Base-by-base conservation (phyloP, 2,329 filamentous ascomycete genomes). In the Leptographium lundbergii region DNA sequence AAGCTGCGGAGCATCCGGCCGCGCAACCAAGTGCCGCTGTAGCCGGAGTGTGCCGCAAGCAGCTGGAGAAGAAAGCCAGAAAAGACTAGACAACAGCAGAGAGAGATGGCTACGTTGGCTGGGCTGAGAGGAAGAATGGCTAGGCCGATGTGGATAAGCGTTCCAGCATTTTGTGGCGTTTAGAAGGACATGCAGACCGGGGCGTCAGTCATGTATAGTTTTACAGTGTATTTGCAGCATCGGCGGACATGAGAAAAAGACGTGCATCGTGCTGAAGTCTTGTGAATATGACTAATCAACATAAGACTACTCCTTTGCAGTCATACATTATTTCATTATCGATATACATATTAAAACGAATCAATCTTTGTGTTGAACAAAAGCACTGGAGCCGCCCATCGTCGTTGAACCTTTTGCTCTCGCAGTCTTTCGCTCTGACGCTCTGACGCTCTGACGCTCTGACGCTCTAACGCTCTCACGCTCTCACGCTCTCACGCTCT, bases 1-100 rank as follows among this genome's bases (percentile, higher is more conserved):
- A 66, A 68, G n/a, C 64, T 80, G 22, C 74, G 75, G 64, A 72
- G 77, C 61, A 64, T 77, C 60, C 74, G 73, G 59, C 63, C 70
- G n/a, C 75, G 74, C 63, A 72, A 73, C n/a, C 69, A 71, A 59
- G 59, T 61, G 14, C 69, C 71, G 2, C 32, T 60, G 45, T 58
- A 56, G 42, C 47, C 2, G 22, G n/a, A 22, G 29, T 19, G 27
- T 17, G 27, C 4, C n/a, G 7, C 47, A 24, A 11, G 19, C 11
- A 14, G 17, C 24, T 7, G 27, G 32, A n/a, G 25, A 54, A 9
- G n/a, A 56, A 24, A 14, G 14, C 1, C 17, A 27, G 25, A 29
- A 27, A 48, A 9, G 24, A 48, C 3, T n/a, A 24, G 13, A 1
- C 27, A 29, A 29, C n/a, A 29, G 7, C 27, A 29, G 32, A 48